Evolutionary conservation across 371 early-diverging fungal species (phyloP).

Genomic region (Apophysomyces ossiformis): DNA sequence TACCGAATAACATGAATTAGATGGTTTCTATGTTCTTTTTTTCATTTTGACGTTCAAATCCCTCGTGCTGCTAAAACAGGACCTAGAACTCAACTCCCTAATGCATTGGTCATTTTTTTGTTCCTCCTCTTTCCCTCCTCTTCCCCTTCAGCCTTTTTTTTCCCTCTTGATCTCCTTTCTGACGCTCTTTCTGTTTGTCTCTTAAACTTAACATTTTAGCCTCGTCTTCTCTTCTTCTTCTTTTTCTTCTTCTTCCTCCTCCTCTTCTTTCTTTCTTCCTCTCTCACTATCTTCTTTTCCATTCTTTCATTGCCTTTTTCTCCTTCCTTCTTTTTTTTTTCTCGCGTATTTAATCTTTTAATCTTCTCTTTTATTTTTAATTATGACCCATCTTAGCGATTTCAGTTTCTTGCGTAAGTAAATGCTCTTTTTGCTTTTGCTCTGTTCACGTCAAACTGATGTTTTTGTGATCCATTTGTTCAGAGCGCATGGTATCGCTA

Average conservation of each 20-base stretch:
- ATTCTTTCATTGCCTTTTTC: no score
- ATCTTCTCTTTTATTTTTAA: not conserved
- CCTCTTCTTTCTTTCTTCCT: not conserved
- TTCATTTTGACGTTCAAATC: not conserved
- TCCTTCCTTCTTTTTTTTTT: no score
- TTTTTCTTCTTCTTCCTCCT: no score
- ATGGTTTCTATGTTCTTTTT: not conserved
- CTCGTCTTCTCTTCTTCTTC: not conserved
- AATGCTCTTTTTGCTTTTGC: not conserved
- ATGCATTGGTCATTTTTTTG: slow-evolving; percentile 10
- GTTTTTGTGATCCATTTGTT: not conserved
- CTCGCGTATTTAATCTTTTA: no score
- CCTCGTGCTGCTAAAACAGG: slow-evolving; percentile 1
- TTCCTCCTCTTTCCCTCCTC: not conserved
- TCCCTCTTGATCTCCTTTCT: slow-evolving; percentile 2
- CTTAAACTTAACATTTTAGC: not conserved
- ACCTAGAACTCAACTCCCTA: not conserved
- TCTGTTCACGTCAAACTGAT: not conserved
- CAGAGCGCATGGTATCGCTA: slow-evolving; percentile 50
- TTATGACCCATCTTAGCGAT: slow-evolving; percentile 23
- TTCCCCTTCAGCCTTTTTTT: not conserved
- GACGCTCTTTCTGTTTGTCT: not conserved
- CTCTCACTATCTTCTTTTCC: slow-evolving; percentile 7
- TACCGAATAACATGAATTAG: no score
- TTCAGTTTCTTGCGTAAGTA: slow-evolving; percentile 22